These are phyloP conservation scores for Penicillium canescens DNA, from an alignment of 495 filamentous ascomycete species.

Conservation along the genomic window DNA sequence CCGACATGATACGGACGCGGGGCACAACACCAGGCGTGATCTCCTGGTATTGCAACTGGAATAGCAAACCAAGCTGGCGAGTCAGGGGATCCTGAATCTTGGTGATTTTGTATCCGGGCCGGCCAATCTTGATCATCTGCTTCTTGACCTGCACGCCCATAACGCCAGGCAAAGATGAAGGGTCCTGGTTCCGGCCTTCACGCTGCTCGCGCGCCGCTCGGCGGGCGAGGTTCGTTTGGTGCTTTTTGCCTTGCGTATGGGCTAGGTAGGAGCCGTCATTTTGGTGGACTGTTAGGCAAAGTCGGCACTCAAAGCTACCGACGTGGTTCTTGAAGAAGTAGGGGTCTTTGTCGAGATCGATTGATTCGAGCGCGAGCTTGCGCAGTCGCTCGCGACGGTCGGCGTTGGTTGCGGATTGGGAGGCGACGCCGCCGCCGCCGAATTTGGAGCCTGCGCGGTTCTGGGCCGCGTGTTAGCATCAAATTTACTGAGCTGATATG, in stretches of 20 bases:
- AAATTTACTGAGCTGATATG: not conserved
- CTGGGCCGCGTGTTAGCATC: conserved; percentile 43
- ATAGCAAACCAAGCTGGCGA: conserved; percentile 83
- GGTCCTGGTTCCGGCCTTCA: conserved; percentile 77
- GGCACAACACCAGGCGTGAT: conserved; percentile 75
- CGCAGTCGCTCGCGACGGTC: conserved; percentile 96
- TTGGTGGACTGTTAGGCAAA: conserved; percentile 98
- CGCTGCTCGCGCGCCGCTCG: conserved; percentile 92
- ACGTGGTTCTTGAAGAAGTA: conserved; percentile 99
- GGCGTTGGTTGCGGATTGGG: conserved; percentile 88
- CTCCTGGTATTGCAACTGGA: conserved; percentile 95
- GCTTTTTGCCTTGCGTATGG: conserved; percentile 97
- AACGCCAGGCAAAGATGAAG: conserved; percentile 64
- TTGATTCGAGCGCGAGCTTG: conserved; percentile 96
- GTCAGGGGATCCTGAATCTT: conserved; percentile 91
- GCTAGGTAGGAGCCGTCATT: conserved; percentile 99
- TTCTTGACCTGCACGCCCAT: conserved; percentile 80
- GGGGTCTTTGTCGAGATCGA: conserved; percentile 98
- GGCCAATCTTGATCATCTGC: conserved; percentile 95
- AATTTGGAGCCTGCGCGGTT: conserved; percentile 98
- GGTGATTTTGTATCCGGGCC: conserved; percentile 97
- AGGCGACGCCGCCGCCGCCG: conserved; percentile 95
- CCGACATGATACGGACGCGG: conserved; percentile 93
- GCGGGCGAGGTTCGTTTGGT: conserved; percentile 98
- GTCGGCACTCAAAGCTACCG: conserved; percentile 95